Base-by-base conservation (phyloP, 371 early-diverging fungal species). In the Cokeromyces recurvatus region DNA sequence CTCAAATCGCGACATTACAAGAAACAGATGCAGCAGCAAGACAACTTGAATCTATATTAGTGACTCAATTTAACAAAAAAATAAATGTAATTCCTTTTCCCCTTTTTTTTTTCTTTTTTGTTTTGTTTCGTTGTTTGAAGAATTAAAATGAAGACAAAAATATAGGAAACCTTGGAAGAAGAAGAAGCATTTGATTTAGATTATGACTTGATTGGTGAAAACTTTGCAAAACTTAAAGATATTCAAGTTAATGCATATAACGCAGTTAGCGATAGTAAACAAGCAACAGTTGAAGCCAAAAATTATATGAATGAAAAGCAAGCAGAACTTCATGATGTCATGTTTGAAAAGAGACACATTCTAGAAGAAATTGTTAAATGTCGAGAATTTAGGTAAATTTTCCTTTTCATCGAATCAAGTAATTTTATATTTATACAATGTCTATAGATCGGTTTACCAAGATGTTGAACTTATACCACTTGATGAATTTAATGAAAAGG, bases 271-370 rank as follows among this genome's bases (percentile, higher is more conserved):
- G 58, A 65, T 19, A 68, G 62, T 36, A 70, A 70, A 51, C 59
- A 68, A 41, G 39, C 51, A n/a, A 74, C 75, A 31, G 32, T 59
- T 19, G 66, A 74, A 15, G 71, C 71, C 24, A 71, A 66, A 46
- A 41, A 46, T 3, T 43, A 35, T n/a, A 70, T 74, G 75, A 68
- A 74, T 32, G 60, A 56, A 38, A 59, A 52, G 27, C 55, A 66
- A 35, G 37, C 68, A 4, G 68, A 60, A 9, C 61, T 74, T 21
- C 75, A 74, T 42, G 68, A 71, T 42, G 66, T 71, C 12, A 64
- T 68, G 59, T 74, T 68, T 46, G 71, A 74, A 51, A 68, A 68
- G 38, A 57, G 68, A 16, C 71, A 74, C 34, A 59, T 74, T 55
- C 40, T 70, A 23, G 71, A 71, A 36, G 71, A 74, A 34, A 70